A percentile compares a stretch with the other conserved stretches of the same genome.
Conservation (phyloP, 768 basidiomycete genomes). For the Termitomyces sp. region DNA sequence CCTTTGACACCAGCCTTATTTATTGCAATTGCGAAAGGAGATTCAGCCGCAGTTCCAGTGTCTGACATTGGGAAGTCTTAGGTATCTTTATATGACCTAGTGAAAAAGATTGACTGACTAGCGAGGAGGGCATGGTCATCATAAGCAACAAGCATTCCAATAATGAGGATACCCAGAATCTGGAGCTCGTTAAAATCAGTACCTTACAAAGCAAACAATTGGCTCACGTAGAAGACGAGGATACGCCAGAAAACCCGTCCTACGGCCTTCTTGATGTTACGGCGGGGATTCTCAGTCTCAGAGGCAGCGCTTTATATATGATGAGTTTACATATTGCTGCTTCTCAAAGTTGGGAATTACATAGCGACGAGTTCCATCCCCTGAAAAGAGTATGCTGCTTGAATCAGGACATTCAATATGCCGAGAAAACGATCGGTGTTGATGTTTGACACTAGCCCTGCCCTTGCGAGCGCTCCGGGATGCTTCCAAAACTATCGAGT, state of each 20-base stretch:
- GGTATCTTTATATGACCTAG: not conserved
- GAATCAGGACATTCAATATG: conserved; percentile 40
- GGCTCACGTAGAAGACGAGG: conserved; percentile 65
- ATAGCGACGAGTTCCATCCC: conserved; percentile 75
- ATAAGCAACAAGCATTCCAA: conserved; percentile 78
- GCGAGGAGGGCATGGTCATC: conserved; percentile 52
- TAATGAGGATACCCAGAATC: conserved; percentile 68
- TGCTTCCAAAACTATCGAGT: conserved; percentile 59
- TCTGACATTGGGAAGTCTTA: conserved; percentile 15
- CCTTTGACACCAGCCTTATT: conserved; percentile 67
- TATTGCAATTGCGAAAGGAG: conserved; percentile 86
- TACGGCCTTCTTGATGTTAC: conserved; percentile 76
- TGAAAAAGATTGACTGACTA: conserved; percentile 13
- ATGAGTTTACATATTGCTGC: not conserved
- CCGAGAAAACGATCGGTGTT: conserved; percentile 47
- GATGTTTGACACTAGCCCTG: conserved; percentile 36
- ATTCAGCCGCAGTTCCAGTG: conserved; percentile 65
- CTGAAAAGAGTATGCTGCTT: conserved; percentile 72
- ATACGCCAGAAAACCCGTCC: conserved; percentile 80
- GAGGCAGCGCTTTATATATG: conserved; percentile 53
- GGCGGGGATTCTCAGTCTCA: conserved; percentile 74
- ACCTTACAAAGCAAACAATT: too few relatives aligned
- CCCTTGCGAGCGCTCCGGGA: conserved; percentile 57
- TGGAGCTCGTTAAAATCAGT: conserved; percentile 17
- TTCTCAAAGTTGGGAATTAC: conserved; percentile 24